These are phyloP conservation scores for Didymella lethalis DNA, from an alignment of 2,329 filamentous ascomycete species.

Conservation along the genomic window DNA sequence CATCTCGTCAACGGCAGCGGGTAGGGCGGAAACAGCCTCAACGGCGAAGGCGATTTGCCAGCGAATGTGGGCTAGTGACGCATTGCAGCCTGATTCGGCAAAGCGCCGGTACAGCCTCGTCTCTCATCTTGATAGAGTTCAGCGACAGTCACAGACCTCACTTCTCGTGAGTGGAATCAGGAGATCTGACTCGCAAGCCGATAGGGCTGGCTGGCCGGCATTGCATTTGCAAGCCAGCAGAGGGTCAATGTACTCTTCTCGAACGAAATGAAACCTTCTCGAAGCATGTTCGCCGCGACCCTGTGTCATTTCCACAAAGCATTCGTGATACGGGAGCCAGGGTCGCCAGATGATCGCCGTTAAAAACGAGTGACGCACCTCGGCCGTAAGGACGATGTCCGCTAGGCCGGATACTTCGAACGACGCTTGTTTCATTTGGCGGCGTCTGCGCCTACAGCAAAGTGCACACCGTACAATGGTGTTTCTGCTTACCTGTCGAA, in stretches of 20 bases:
- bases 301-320: constrained; percentile 32
- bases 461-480: constrained; percentile 9
- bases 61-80: constrained; percentile 8
- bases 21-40: constrained; percentile 23
- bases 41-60: constrained; percentile 21
- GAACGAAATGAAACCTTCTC: constrained; percentile 43
- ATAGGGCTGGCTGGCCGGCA: constrained; percentile 13
- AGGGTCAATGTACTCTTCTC: constrained; percentile 10
- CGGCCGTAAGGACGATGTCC: constrained; percentile 10
- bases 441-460: constrained; percentile 26
- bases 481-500: constrained; percentile 29
- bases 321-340: constrained; percentile 28
- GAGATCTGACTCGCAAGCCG: constrained; percentile 21
- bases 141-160: neutral
- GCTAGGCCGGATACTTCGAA: constrained; percentile 27
- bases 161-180: neutral
- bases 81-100: constrained; percentile 8
- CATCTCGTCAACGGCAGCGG: constrained; percentile 22
- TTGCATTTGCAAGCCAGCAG: constrained; percentile 1
- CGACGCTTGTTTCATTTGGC: constrained; percentile 46
- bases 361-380: constrained; percentile 42
- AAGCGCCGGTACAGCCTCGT: constrained; percentile 12
- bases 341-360: constrained; percentile 43
- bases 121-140: constrained; percentile 7
- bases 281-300: constrained; percentile 39